Evolutionary conservation across 306 rosid genomes (phyloP).

Genomic region (Cucumis melo): DNA sequence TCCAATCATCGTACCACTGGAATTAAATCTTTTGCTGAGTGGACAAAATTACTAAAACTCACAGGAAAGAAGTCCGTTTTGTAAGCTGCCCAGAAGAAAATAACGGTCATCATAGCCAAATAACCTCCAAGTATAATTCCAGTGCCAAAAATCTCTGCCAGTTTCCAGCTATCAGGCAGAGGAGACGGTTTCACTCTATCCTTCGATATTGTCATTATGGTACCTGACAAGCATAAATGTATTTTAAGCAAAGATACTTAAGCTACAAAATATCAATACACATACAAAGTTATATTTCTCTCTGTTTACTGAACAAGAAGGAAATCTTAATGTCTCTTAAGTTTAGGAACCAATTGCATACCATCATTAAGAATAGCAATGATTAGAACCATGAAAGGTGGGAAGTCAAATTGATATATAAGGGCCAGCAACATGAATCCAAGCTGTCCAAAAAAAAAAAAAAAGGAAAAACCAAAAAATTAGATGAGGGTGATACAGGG

Average conservation of each 20-base stretch:
- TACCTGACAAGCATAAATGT: constrained; percentile 26
- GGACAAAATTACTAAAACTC: constrained; percentile 10
- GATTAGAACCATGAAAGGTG: constrained; percentile 87
- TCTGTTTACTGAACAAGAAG: not conserved
- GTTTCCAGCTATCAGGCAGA: constrained; percentile 81
- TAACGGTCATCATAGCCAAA: constrained; percentile 84
- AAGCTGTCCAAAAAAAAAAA: constrained; percentile 31
- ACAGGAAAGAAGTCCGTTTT: constrained; percentile 72
- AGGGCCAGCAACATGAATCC: constrained; percentile 88
- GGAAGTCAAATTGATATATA: constrained; percentile 82
- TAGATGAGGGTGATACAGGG: not conserved
- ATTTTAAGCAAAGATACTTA: not conserved
- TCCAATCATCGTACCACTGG: not conserved
- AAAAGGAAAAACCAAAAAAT: constrained; percentile 4
- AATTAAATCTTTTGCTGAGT: not conserved
- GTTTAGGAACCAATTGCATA: constrained; percentile 10
- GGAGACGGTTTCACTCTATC: constrained; percentile 91
- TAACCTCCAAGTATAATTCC: constrained; percentile 72
- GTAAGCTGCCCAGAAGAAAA: constrained; percentile 80
- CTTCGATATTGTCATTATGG: constrained; percentile 83
- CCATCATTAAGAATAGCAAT: constrained; percentile 87
- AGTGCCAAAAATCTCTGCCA: constrained; percentile 62
- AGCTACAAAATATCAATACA: not conserved
- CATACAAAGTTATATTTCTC: not conserved
- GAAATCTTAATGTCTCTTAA: not conserved